phyloP scores from a whole-genome alignment of 2,329 filamentous ascomycete species.

The Diaporthe sp. region DNA sequence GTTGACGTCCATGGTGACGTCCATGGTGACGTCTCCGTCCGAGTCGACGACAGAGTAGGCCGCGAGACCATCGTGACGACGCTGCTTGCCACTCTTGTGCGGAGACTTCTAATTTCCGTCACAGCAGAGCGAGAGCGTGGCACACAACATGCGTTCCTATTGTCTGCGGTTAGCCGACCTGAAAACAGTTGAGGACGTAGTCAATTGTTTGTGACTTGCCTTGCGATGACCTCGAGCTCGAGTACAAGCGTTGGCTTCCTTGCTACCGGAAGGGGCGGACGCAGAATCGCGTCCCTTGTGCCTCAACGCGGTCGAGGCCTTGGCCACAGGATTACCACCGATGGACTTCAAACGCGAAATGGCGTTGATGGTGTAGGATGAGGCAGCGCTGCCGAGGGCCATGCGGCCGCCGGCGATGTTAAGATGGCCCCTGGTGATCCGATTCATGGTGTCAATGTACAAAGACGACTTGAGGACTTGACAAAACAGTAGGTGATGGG shows the following conservation, averaged over 20 bases:
- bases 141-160: neutral
- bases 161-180: neutral
- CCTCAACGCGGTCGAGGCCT: neutral
- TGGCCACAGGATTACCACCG: neutral
- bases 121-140: too few species aligned
- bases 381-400: too few species aligned
- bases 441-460: neutral
- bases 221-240: neutral
- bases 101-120: neutral
- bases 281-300: neutral
- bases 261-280: neutral
- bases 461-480: too few species aligned
- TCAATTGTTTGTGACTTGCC: neutral
- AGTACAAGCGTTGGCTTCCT: too few species aligned
- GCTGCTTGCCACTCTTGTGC: neutral
- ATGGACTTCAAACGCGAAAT: accelerated
- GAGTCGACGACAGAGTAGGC: neutral
- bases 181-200: neutral
- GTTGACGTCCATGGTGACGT: too few species aligned
- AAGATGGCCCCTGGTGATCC: neutral
- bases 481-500: neutral
- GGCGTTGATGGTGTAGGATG: neutral
- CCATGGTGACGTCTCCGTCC: neutral
- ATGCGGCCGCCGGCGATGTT: neutral
- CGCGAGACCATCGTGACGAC: neutral